phyloP scores from a whole-genome alignment of 192 early-diverging fungal genomes.

The Backusella mclennaniae region DNA sequence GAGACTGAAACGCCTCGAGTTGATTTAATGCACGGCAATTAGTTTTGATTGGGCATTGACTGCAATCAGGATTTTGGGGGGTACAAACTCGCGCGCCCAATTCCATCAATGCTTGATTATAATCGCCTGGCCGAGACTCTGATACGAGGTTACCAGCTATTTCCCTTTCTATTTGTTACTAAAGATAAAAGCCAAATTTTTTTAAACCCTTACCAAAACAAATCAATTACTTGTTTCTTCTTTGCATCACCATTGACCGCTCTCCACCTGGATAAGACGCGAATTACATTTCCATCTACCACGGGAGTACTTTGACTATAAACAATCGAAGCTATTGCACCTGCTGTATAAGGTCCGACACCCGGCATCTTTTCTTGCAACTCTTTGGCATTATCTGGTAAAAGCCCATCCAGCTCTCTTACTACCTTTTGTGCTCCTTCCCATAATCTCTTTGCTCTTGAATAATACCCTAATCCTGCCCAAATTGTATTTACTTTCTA shows the following conservation, averaged over 20 bases:
- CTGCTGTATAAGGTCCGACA: conserved; percentile 71
- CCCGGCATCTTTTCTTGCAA: conserved; percentile 64
- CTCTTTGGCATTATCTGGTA: conserved; percentile 54
- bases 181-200: background rate
- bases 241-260: conserved; percentile 69
- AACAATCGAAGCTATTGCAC: conserved; percentile 70
- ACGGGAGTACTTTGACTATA: conserved; percentile 59
- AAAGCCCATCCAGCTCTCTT: conserved; percentile 44
- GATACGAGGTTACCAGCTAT: conserved; percentile 58
- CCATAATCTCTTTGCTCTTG: conserved; percentile 63
- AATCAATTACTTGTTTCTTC: conserved; percentile 47
- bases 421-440: conserved; percentile 64
- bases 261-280: conserved; percentile 62
- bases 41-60: conserved; percentile 55
- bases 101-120: conserved; percentile 84
- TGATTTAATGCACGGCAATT: conserved; percentile 62
- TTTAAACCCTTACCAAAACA: conserved; percentile 54
- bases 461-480: conserved; percentile 82
- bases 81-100: conserved; percentile 73
- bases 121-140: conserved; percentile 61
- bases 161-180: conserved; percentile 32
- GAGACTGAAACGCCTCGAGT: conserved; percentile 27
- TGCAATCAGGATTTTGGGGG: conserved; percentile 63
- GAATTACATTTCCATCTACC: conserved; percentile 79
- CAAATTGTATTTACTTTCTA: conserved; percentile 58